phyloP scores from a whole-genome alignment of 345 rosid species.

The Camelina laxa region DNA sequence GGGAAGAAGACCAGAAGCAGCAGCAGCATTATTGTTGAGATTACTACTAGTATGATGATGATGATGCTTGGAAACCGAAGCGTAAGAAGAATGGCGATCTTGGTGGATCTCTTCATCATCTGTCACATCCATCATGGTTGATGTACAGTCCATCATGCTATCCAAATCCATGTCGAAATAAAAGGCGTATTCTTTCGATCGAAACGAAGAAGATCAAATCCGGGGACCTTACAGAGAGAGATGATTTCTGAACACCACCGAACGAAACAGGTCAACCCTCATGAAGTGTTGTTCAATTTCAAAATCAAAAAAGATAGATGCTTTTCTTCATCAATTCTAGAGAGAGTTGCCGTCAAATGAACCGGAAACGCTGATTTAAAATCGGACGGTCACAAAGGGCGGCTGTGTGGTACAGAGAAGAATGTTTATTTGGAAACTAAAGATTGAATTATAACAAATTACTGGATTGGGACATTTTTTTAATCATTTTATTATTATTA shows the following conservation, averaged over 20 bases:
- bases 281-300: constrained; percentile 33
- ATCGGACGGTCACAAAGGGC: constrained; percentile 42
- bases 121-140: constrained; percentile 67
- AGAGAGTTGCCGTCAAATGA: constrained; percentile 36
- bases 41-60: constrained; percentile 20
- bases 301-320: constrained; percentile 33
- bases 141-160: constrained; percentile 75
- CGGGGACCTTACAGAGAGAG: constrained; percentile 3
- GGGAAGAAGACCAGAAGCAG: constrained; percentile 57
- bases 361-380: constrained; percentile 35
- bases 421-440: constrained; percentile 4
- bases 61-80: constrained; percentile 63
- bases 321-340: constrained; percentile 38
- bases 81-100: constrained; percentile 56
- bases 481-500: constrained; percentile 33
- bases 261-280: constrained; percentile 44
- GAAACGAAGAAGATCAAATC: constrained; percentile 28
- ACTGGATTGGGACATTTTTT: background rate
- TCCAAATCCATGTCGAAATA: constrained; percentile 62
- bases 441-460: background rate
- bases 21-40: constrained; percentile 35
- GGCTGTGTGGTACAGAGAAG: constrained; percentile 25
- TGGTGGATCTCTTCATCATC: constrained; percentile 88
- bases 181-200: background rate
- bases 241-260: background rate